Evolutionary conservation across 1,139 yeast species (phyloP), one percentile per base, ranked within the genome.

Genomic region (Lodderomyces theae): DNA sequence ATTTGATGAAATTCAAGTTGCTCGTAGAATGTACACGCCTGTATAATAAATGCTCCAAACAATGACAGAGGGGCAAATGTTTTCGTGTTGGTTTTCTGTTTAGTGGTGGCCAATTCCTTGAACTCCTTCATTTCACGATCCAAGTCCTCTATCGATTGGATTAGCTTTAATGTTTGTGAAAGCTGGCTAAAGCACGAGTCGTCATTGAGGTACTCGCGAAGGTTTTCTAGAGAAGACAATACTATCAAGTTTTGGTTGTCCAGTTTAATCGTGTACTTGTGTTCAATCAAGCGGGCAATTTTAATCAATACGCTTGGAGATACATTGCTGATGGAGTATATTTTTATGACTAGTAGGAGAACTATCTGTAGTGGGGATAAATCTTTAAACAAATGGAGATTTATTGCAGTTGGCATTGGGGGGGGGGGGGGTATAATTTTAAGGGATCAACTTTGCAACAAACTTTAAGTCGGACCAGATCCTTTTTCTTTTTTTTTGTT

Each of bases 1-100:
- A 70, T 61, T 49, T 80, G 85, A 45, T 82, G 86, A 52, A 82
- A 83, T 44, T 74, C 77, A 39, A 84, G 56, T 2, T 77, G 58
- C 34, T 73, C 75, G 50, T 74, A 76, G 7, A 81, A 71, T 4
- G 78, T 63, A 1, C 72, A 64, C 30, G 80, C 53, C 43, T 58
- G 60, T 18, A 57, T 58, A 9, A 69, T 58, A 44, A 67, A 69
- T 12, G 57, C 52, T 0, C 77, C 77, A 29, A 71, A 50, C 13
- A 62, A 45, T 3, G 76, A 69, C 22, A 69, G 49, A 2, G 70
- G 60, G 1, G 72, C 63, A 16, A 66, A 21, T 38, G 37, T 18
- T 34, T 34, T 34, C 18, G 15, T n/a, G 26, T 22, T 34, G n/a
- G 4, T 29, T 15, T 34, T 25, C 11, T 28, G 31, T 16, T 28